Evolutionary conservation across 2,329 filamentous ascomycete species (phyloP).

Genomic region (Fusarium coicis): DNA sequence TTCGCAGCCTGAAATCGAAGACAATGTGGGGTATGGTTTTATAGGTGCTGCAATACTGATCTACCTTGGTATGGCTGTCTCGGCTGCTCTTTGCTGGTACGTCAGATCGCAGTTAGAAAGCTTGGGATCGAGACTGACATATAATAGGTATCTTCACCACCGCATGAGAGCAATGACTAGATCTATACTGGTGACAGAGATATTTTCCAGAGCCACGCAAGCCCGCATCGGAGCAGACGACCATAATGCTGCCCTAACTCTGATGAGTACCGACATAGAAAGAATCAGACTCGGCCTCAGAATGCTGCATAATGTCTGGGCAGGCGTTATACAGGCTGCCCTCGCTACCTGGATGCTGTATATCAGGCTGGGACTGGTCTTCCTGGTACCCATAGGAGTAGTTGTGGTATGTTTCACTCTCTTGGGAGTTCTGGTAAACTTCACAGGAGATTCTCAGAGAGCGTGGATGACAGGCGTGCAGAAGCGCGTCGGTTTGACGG

Average conservation of each 20-base stretch:
- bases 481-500: constrained; percentile 47
- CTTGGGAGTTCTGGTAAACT: constrained; percentile 23
- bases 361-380: not conserved
- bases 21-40: not conserved
- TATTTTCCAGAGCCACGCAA: not conserved
- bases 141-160: not conserved
- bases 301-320: not conserved
- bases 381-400: not conserved
- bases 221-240: not conserved
- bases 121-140: not conserved
- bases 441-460: constrained; percentile 41
- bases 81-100: not conserved
- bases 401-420: constrained; percentile 5
- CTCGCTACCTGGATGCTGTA: not conserved
- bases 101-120: not conserved
- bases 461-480: constrained; percentile 52
- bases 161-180: not conserved
- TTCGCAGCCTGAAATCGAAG: not conserved
- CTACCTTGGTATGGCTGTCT: not conserved
- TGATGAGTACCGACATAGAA: not conserved
- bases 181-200: not conserved
- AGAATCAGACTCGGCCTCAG: not conserved
- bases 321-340: not conserved
- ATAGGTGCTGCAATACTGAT: not conserved
- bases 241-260: not conserved